Conservation (phyloP, 2,329 filamentous ascomycete species). For the Epicoccum sorghinum region DNA sequence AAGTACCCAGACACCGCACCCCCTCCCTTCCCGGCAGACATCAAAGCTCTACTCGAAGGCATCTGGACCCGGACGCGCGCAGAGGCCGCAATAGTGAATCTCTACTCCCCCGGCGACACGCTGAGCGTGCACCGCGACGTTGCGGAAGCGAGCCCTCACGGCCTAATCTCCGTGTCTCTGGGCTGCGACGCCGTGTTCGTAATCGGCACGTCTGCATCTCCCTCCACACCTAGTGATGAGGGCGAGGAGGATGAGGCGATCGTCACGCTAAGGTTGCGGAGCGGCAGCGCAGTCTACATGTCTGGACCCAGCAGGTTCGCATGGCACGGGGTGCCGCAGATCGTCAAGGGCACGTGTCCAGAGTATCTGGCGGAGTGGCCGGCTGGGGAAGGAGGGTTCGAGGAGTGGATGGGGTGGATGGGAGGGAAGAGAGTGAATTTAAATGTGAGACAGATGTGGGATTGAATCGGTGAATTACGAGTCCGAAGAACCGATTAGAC, state of each 20-base stretch:
- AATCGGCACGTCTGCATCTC: slow-evolving; percentile 66
- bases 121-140: slow-evolving; percentile 94
- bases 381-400: slow-evolving; percentile 58
- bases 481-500: no score
- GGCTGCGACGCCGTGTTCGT: slow-evolving; percentile 92
- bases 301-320: slow-evolving; percentile 79
- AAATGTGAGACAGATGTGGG: slow-evolving; percentile 88
- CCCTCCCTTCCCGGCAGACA: slow-evolving; percentile 75
- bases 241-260: slow-evolving; percentile 43
- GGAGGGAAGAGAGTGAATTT: slow-evolving; percentile 84
- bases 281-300: slow-evolving; percentile 93
- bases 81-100: slow-evolving; percentile 91
- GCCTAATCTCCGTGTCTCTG: slow-evolving; percentile 83
- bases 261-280: slow-evolving; percentile 61
- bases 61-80: slow-evolving; percentile 79
- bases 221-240: not conserved
- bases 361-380: slow-evolving; percentile 78
- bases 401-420: slow-evolving; percentile 87
- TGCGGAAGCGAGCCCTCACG: slow-evolving; percentile 79
- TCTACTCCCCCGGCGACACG: slow-evolving; percentile 89
- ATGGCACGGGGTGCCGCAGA: slow-evolving; percentile 94
- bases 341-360: slow-evolving; percentile 80
- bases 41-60: slow-evolving; percentile 68
- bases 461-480: slow-evolving; percentile 30
- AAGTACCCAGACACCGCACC: slow-evolving; percentile 73